These are phyloP conservation scores for Elsinoe ampelina DNA, from an alignment of 2,329 filamentous ascomycete species.

Conservation along the genomic window DNA sequence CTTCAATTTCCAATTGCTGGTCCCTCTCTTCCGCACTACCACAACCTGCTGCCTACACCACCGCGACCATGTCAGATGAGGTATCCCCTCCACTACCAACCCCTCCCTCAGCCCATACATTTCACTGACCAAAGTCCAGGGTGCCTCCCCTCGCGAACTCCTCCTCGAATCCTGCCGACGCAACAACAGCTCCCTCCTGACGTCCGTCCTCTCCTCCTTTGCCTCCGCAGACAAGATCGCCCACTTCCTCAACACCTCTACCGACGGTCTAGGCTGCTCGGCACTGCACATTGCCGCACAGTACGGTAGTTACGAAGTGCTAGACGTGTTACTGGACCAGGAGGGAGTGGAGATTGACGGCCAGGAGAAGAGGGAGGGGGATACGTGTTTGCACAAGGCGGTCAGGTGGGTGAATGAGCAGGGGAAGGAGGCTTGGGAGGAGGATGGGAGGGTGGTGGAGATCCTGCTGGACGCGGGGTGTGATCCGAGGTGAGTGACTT, in stretches of 20 bases:
- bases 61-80: constrained; percentile 16
- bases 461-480: constrained; percentile 77
- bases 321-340: constrained; percentile 75
- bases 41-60: constrained; percentile 1
- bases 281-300: constrained; percentile 82
- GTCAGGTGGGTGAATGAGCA: constrained; percentile 68
- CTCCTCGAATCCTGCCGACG: constrained; percentile 87
- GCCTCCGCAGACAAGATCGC: constrained; percentile 53
- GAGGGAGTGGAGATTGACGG: constrained; percentile 79
- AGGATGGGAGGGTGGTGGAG: constrained; percentile 58
- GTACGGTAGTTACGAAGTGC: constrained; percentile 76
- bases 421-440: constrained; percentile 52
- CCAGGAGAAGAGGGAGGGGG: constrained; percentile 57
- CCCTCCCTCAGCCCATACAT: not conserved
- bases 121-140: constrained; percentile 28
- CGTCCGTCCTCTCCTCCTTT: constrained; percentile 58
- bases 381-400: constrained; percentile 71
- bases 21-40: not conserved
- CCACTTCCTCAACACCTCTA: constrained; percentile 73
- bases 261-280: constrained; percentile 77
- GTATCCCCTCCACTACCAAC: constrained; percentile 8
- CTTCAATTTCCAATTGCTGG: not conserved
- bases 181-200: constrained; percentile 80
- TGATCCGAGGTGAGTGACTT: constrained; percentile 40
- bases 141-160: constrained; percentile 74